Evolutionary conservation across 169 alveolate genomes (phyloP).

Genomic region (Ichthyophthirius multifiliis): DNA sequence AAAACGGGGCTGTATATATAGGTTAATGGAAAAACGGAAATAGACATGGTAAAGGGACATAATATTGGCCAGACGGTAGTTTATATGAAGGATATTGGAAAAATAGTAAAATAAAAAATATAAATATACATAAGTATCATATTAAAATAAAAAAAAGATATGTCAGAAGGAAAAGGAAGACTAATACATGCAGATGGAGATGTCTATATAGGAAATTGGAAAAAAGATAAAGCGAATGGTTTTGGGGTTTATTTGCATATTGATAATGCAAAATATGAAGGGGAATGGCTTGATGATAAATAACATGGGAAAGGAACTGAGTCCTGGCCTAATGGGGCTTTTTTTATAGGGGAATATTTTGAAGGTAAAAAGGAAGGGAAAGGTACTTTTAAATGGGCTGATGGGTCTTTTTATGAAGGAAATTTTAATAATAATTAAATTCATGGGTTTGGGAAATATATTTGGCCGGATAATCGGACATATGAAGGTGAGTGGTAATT

Average conservation of each 20-base stretch:
- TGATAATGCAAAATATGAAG: constrained; percentile 25
- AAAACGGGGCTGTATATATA: background rate
- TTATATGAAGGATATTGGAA: constrained; percentile 2
- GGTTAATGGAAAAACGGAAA: background rate
- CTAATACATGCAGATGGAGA: constrained; percentile 43
- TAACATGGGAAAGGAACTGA: constrained; percentile 25
- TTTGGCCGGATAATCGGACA: background rate
- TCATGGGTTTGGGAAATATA: constrained; percentile 3
- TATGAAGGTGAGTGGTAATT: constrained; percentile 24
- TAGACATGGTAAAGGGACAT: background rate
- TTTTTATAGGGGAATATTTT: constrained; percentile 58
- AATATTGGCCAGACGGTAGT: no score
- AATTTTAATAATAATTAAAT: constrained; percentile 42
- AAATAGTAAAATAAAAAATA: background rate
- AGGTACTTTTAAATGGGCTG: constrained; percentile 62
- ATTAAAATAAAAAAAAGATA: constrained; percentile 11
- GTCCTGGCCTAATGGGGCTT: constrained; percentile 36
- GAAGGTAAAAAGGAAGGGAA: constrained; percentile 59
- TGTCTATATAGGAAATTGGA: constrained; percentile 34
- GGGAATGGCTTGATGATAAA: constrained; percentile 33
- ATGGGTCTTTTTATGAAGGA: constrained; percentile 57
- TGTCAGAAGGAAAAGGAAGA: constrained; percentile 26
- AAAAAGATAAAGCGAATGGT: constrained; percentile 35
- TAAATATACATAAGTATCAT: constrained; percentile 28
- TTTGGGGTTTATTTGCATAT: constrained; percentile 12